Evolutionary conservation across 306 rosid genomes (phyloP).

Genomic region (Begonia loranthoides): DNA sequence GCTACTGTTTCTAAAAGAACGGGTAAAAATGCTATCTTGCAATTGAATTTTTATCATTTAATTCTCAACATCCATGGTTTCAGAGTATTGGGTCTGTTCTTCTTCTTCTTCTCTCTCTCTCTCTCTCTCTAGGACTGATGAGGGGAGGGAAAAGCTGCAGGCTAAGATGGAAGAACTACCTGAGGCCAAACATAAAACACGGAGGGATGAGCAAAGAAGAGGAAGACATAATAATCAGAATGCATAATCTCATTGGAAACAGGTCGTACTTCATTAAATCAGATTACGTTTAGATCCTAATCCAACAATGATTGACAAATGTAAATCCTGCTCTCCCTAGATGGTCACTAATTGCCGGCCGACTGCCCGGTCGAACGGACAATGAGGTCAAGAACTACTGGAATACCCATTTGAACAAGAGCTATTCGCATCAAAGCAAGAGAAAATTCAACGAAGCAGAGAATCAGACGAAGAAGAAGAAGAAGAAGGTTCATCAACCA

Average conservation of each 20-base stretch:
- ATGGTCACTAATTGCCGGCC: slow-evolving; percentile 64
- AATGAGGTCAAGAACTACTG: slow-evolving; percentile 54
- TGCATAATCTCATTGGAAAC: slow-evolving; percentile 63
- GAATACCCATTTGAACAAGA: slow-evolving; percentile 63
- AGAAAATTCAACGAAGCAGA: slow-evolving; percentile 11
- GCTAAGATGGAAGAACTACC: slow-evolving; percentile 61
- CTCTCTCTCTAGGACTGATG: slow-evolving; percentile 23
- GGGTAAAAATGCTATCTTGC: slow-evolving; percentile 13
- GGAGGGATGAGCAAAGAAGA: slow-evolving; percentile 58
- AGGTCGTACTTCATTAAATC: slow-evolving; percentile 17
- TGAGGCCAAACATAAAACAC: slow-evolving; percentile 52
- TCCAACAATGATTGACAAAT: not conserved
- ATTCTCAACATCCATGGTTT: not conserved
- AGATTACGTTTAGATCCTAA: too few relatives aligned
- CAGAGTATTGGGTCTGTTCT: not conserved
- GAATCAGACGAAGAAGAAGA: slow-evolving; percentile 9
- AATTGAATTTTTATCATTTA: too few relatives aligned
- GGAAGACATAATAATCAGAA: slow-evolving; percentile 52
- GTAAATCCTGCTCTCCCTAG: slow-evolving; percentile 11
- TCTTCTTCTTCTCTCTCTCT: not conserved
- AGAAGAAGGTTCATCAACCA: slow-evolving; percentile 2
- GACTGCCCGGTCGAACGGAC: slow-evolving; percentile 55
- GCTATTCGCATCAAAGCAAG: slow-evolving; percentile 4
- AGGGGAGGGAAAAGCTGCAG: slow-evolving; percentile 69
- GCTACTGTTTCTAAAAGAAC: slow-evolving; percentile 40